Conservation (phyloP, 305 asterid species). For the Fraxinus dipetala region DNA sequence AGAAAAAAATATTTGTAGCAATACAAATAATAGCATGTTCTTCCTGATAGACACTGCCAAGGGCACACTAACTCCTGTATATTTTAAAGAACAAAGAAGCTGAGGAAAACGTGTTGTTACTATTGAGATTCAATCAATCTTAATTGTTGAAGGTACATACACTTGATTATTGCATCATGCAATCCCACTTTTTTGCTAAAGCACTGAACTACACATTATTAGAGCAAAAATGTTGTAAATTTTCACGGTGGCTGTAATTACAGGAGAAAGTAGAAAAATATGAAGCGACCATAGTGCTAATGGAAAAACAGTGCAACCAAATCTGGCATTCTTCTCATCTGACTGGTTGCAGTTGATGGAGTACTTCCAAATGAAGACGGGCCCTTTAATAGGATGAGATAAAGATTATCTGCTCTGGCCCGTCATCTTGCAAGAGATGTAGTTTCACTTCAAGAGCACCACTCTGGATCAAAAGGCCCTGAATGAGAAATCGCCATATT, state of each 20-base stretch:
- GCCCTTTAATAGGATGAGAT: constrained; percentile 44
- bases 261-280: constrained; percentile 51
- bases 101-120: constrained; percentile 51
- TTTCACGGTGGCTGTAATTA: constrained; percentile 57
- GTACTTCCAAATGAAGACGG: constrained; percentile 31
- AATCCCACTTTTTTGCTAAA: constrained; percentile 55
- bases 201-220: constrained; percentile 72
- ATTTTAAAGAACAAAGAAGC: constrained; percentile 10
- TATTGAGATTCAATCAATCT: constrained; percentile 58
- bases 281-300: constrained; percentile 60
- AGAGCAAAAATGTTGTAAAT: constrained; percentile 87
- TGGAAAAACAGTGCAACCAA: constrained; percentile 79
- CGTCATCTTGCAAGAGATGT: constrained; percentile 25
- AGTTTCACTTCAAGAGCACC: constrained; percentile 27
- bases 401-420: constrained; percentile 42
- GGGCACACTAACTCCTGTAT: not conserved
- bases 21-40: constrained; percentile 15
- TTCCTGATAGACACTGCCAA: constrained; percentile 4
- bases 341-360: constrained; percentile 45
- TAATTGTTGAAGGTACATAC: constrained; percentile 56
- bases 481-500: constrained; percentile 21
- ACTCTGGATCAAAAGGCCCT: constrained; percentile 34
- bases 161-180: constrained; percentile 68
- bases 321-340: constrained; percentile 42
- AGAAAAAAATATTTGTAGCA: not conserved